Evolutionary conservation across 495 filamentous ascomycete genomes (phyloP).

Genomic region (Patellaria atrata): DNA sequence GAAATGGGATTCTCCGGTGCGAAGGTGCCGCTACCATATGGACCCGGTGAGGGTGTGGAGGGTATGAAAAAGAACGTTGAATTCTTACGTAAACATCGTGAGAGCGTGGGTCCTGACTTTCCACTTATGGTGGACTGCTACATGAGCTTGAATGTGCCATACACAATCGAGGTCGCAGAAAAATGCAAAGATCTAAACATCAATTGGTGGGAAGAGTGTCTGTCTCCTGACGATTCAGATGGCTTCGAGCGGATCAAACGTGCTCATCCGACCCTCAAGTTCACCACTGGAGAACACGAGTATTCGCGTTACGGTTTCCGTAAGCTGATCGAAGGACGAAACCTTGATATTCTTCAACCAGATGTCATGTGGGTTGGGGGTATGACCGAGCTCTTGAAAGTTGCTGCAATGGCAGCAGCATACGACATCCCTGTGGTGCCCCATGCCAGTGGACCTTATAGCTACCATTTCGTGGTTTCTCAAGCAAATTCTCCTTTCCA

Average conservation of each 20-base stretch:
- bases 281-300: slow-evolving; percentile 91
- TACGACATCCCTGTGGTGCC: slow-evolving; percentile 93
- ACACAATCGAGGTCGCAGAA: slow-evolving; percentile 80
- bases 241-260: slow-evolving; percentile 78
- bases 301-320: slow-evolving; percentile 88
- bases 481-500: slow-evolving; percentile 87
- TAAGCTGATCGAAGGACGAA: slow-evolving; percentile 80
- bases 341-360: slow-evolving; percentile 84
- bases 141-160: slow-evolving; percentile 83
- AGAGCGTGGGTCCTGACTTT: slow-evolving; percentile 74
- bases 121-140: slow-evolving; percentile 93
- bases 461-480: slow-evolving; percentile 86
- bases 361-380: slow-evolving; percentile 96
- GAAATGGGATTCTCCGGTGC: slow-evolving; percentile 74
- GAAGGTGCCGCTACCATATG: slow-evolving; percentile 79
- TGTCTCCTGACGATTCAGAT: slow-evolving; percentile 79
- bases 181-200: slow-evolving; percentile 68
- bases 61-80: slow-evolving; percentile 79
- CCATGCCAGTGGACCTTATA: slow-evolving; percentile 82
- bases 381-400: slow-evolving; percentile 79
- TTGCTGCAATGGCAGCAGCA: slow-evolving; percentile 74
- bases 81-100: slow-evolving; percentile 71
- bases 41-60: slow-evolving; percentile 68
- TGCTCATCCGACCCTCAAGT: slow-evolving; percentile 79
- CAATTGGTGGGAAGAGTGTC: slow-evolving; percentile 93